Conservation (phyloP, 495 filamentous ascomycete genomes). For the Pseudomonodictys pantanalensis region DNA sequence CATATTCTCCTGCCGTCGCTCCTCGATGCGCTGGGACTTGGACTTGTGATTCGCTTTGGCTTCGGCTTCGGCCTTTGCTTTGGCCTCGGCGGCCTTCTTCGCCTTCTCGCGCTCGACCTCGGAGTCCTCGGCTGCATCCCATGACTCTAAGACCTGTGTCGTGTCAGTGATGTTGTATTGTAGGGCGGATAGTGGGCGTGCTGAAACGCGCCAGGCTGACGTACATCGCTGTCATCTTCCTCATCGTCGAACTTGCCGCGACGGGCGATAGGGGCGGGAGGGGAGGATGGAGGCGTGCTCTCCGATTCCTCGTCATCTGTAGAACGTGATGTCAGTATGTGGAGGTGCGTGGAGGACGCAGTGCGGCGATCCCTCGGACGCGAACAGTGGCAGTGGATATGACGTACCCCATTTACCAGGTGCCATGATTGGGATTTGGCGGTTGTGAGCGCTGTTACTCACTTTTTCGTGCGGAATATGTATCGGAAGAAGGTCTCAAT, state of each 20-base stretch:
- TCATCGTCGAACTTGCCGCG: slow-evolving; percentile 88
- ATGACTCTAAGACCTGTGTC: slow-evolving; percentile 82
- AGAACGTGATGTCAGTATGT: slow-evolving; percentile 8
- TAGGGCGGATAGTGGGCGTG: background rate
- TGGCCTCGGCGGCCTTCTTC: slow-evolving; percentile 77
- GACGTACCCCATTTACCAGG: slow-evolving; percentile 38
- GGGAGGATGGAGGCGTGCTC: slow-evolving; percentile 57
- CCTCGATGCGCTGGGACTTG: slow-evolving; percentile 83
- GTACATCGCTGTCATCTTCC: slow-evolving; percentile 77
- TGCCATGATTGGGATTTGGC: slow-evolving; percentile 30
- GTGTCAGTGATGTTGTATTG: background rate
- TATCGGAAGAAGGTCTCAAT: background rate
- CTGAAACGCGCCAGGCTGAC: slow-evolving; percentile 30
- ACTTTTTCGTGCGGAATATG: background rate
- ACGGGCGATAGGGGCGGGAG: slow-evolving; percentile 54
- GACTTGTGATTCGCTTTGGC: slow-evolving; percentile 93
- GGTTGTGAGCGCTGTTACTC: background rate
- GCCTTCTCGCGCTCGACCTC: slow-evolving; percentile 95
- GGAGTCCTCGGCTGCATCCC: slow-evolving; percentile 96
- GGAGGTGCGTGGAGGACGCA: background rate
- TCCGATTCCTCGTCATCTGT: slow-evolving; percentile 69
- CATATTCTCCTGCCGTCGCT: slow-evolving; percentile 54
- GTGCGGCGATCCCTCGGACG: slow-evolving; percentile 3
- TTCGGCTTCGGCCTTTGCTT: slow-evolving; percentile 84
- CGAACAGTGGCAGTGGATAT: slow-evolving; percentile 20